Evolutionary conservation across 352 stramenopile genomes (phyloP), one percentile per base, ranked within the genome.

Genomic region (Phytophthora pinifolia): DNA sequence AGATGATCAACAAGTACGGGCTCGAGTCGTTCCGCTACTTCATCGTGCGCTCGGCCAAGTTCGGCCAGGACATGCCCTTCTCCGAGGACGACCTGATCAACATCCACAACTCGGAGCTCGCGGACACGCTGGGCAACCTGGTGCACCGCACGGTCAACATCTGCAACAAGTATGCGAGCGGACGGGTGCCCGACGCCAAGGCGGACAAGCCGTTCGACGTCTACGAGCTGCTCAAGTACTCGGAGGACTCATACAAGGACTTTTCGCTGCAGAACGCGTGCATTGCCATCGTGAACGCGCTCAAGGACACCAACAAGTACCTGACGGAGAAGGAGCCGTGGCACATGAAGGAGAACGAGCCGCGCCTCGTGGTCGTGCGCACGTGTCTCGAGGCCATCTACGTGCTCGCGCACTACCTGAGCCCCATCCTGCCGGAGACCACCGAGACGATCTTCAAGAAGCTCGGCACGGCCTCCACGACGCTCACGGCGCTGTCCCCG

Each of bases 351-450:
- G 86, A 94, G 46, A 85, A 98, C 38, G 88, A 94, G 62, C 67
- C 83, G 4, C 83, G 79, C 8, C 75, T 96, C 35, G 86, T 96
- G 13, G 81, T 98, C 39, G 95, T 99, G 27, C 94, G 96, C 31
- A 96, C 96, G 20, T 92, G 90, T 29, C 73, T 99, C n/a, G 97
- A 99, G 69, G 94, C 94, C 30, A 95, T 99, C 49, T 99, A 98
- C 74, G 83, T 96, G 30, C 79, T 99, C 34, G 78, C 91, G 4
- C 96, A 99, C 71, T 97, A 98, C 59, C 66, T 99, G 47, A 84
- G 89, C 39, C 96, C 97, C 2, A 96, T 99, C 64, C 92, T 98
- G 46, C 96, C 97, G 0, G 55, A 74, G 6, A 96, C 94, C 18
- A 80, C 88, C 8, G 77, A 89, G 8, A 85, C 78, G 31, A 98